phyloP scores from a whole-genome alignment of 2,329 filamentous ascomycete species.

The Ophiobolus disseminans region DNA sequence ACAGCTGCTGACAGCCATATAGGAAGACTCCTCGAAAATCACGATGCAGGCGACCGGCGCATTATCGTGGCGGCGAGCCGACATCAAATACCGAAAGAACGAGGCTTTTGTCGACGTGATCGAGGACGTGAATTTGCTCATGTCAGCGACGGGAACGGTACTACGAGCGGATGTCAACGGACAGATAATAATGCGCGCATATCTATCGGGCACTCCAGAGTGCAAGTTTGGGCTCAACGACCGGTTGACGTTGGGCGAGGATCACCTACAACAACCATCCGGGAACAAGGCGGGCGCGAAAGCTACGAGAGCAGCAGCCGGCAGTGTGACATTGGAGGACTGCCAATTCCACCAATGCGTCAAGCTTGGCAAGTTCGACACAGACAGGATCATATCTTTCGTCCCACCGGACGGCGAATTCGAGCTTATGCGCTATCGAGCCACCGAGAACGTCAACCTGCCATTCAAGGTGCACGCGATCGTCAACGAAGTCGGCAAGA shows the following conservation, averaged over 20 bases:
- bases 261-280: constrained; percentile 65
- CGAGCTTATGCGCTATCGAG: constrained; percentile 97
- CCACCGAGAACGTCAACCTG: constrained; percentile 97
- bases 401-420: constrained; percentile 97
- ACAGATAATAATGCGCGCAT: constrained; percentile 98
- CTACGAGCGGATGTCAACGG: constrained; percentile 95
- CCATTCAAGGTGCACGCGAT: constrained; percentile 99
- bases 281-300: constrained; percentile 83
- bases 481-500: constrained; percentile 95
- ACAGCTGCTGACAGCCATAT: constrained; percentile 21
- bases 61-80: constrained; percentile 93
- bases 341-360: constrained; percentile 99
- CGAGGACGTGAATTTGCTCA: constrained; percentile 97
- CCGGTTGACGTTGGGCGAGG: constrained; percentile 81
- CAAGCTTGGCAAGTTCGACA: constrained; percentile 95
- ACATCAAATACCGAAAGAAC: constrained; percentile 99
- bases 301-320: constrained; percentile 92
- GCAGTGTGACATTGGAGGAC: constrained; percentile 94
- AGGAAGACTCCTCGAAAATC: constrained; percentile 93
- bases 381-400: constrained; percentile 95
- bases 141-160: constrained; percentile 97
- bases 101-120: constrained; percentile 99
- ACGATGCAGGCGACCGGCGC: constrained; percentile 99
- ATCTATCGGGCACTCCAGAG: constrained; percentile 93
- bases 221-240: constrained; percentile 99